These are phyloP conservation scores for Tulasnella sp. DNA, from an alignment of 768 basidiomycete genomes.

Conservation along the genomic window DNA sequence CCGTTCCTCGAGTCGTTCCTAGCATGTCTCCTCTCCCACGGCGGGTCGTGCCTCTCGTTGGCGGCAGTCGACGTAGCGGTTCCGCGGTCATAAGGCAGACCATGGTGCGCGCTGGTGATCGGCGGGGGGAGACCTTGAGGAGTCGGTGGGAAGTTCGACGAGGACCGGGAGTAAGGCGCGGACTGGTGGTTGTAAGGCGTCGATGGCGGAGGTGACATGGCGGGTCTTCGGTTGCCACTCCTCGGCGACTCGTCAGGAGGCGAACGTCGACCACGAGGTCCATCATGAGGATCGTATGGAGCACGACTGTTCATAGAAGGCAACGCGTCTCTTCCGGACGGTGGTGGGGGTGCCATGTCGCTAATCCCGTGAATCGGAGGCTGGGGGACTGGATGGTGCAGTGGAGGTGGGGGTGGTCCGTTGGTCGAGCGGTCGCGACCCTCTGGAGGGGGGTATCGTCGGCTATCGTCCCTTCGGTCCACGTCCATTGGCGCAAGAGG, in stretches of 20 bases:
- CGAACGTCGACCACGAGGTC: constrained; percentile 16
- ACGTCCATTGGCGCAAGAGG: constrained; percentile 78
- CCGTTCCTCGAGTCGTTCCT: constrained; percentile 46
- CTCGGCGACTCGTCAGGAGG: constrained; percentile 16
- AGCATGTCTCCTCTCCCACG: constrained; percentile 33
- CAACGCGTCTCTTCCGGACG: constrained; percentile 4
- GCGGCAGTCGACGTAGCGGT: constrained; percentile 21
- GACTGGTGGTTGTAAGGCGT: constrained; percentile 12
- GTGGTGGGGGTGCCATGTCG: constrained; percentile 38
- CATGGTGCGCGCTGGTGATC: constrained; percentile 21
- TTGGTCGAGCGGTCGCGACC: constrained; percentile 35
- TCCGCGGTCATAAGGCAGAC: constrained; percentile 18
- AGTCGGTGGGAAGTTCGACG: neutral
- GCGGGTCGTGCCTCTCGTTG: constrained; percentile 15
- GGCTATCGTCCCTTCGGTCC: constrained; percentile 43
- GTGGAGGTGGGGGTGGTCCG: constrained; percentile 53
- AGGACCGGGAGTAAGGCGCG: constrained; percentile 3
- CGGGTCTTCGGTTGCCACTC: neutral
- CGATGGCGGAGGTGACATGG: constrained; percentile 14
- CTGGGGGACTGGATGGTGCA: constrained; percentile 67
- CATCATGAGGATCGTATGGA: constrained; percentile 12
- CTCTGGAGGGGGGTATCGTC: constrained; percentile 43
- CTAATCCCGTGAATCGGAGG: constrained; percentile 35
- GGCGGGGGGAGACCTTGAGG: constrained; percentile 18
- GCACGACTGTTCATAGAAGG: constrained; percentile 10